Percentiles rank a stretch among this genome's conserved stretches.
Evolutionary conservation across 257 asterid genomes (phyloP).

Genomic region (Haberlea rhodopensis): DNA sequence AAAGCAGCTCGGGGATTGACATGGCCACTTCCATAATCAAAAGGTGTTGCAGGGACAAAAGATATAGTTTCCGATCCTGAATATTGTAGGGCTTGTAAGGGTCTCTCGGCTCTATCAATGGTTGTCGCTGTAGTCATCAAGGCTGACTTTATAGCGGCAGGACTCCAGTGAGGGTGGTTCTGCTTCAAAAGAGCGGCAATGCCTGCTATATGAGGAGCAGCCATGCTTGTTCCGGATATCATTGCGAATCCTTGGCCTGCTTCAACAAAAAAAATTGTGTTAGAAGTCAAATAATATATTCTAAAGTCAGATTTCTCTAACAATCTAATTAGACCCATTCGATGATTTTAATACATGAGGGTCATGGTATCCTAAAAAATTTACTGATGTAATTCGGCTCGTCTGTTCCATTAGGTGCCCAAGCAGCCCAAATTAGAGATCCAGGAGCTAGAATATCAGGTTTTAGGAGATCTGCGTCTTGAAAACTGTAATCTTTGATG

Average conservation of each 20-base stretch:
- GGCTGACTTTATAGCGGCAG: slow-evolving; percentile 77
- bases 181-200: slow-evolving; percentile 80
- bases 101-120: slow-evolving; percentile 67
- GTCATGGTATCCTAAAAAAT: slow-evolving; percentile 11
- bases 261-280: slow-evolving; percentile 20
- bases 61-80: slow-evolving; percentile 63
- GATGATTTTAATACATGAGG: background rate
- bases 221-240: slow-evolving; percentile 91
- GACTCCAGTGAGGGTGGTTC: slow-evolving; percentile 82
- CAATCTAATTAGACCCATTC: no score
- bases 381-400: slow-evolving; percentile 83
- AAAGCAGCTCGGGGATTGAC: slow-evolving; percentile 77
- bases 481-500: slow-evolving; percentile 87
- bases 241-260: slow-evolving; percentile 81
- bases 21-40: slow-evolving; percentile 81
- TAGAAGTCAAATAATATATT: background rate
- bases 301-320: slow-evolving; percentile 1
- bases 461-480: slow-evolving; percentile 91
- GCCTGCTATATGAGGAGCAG: slow-evolving; percentile 82
- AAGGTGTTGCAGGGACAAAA: slow-evolving; percentile 69
- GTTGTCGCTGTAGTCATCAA: slow-evolving; percentile 76
- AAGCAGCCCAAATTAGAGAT: slow-evolving; percentile 97
- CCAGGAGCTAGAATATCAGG: slow-evolving; percentile 99
- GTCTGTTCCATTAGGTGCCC: slow-evolving; percentile 97
- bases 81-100: slow-evolving; percentile 70